Evolutionary conservation across 352 stramenopile species (phyloP).

Genomic region (Pythium folliculosum): DNA sequence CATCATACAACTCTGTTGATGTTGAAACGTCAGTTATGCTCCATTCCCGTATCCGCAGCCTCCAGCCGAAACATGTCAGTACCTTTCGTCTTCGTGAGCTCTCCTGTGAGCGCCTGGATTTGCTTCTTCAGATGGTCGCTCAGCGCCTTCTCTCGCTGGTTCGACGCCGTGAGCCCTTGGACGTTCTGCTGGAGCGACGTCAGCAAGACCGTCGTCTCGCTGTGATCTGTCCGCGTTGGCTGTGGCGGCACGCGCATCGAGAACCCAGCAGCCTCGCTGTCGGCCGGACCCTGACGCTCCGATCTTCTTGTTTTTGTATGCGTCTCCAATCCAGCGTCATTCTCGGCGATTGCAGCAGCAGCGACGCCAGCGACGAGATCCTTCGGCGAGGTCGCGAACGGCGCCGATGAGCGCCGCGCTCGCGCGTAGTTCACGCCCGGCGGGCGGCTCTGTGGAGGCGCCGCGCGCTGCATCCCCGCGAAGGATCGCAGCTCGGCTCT

Average conservation of each 20-base stretch:
- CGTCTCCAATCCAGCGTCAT: background rate
- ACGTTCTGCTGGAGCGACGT: conserved; percentile 53
- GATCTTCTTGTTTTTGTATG: background rate
- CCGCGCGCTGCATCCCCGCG: conserved; percentile 10
- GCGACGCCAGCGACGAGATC: conserved; percentile 8
- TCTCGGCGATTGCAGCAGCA: background rate
- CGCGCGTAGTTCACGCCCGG: conserved; percentile 7
- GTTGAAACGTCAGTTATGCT: too few relatives aligned
- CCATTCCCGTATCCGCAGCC: too few relatives aligned
- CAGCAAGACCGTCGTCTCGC: conserved; percentile 35
- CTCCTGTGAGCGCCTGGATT: conserved; percentile 33
- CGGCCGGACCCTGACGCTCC: background rate
- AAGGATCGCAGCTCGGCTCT: too few relatives aligned
- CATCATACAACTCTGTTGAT: conserved; percentile 46
- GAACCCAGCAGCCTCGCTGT: background rate
- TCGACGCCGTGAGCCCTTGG: conserved; percentile 39
- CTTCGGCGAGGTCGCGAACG: conserved; percentile 21
- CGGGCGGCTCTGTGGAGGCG: conserved; percentile 12
- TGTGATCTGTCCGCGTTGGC: conserved; percentile 29
- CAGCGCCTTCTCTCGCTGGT: conserved; percentile 50
- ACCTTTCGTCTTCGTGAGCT: conserved; percentile 47
- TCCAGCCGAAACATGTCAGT: too few relatives aligned
- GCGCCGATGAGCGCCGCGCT: conserved; percentile 16
- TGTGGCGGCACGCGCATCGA: conserved; percentile 30
- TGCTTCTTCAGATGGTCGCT: conserved; percentile 44